These are phyloP conservation scores for Plectosphaerella plurivora DNA, from an alignment of 2,329 filamentous ascomycete genomes.

Conservation along the genomic window DNA sequence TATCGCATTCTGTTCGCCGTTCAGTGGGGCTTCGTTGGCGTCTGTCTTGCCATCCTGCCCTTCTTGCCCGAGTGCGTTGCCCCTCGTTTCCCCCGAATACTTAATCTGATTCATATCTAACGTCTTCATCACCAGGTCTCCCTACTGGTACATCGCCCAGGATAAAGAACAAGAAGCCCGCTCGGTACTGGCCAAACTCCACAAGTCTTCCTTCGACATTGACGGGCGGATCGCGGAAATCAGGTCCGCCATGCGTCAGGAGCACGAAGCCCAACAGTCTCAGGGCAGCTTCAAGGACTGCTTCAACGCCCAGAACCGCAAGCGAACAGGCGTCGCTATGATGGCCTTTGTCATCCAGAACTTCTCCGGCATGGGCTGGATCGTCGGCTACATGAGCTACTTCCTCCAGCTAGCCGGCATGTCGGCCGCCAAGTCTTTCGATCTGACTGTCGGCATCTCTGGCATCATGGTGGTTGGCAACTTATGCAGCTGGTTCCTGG, in stretches of 20 bases:
- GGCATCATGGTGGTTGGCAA: slow-evolving; percentile 34
- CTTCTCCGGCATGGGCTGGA: slow-evolving; percentile 19
- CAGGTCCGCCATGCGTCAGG: slow-evolving; percentile 49
- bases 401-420: background rate
- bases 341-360: slow-evolving; percentile 1
- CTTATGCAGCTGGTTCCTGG: slow-evolving; percentile 30
- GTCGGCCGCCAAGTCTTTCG: background rate
- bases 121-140: slow-evolving; percentile 5
- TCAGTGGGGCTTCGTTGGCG: slow-evolving; percentile 24
- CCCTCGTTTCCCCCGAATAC: slow-evolving; percentile 4
- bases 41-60: slow-evolving; percentile 21
- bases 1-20: slow-evolving; percentile 23
- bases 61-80: slow-evolving; percentile 22
- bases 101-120: background rate
- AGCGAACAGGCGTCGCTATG: slow-evolving; percentile 5
- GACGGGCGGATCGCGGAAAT: slow-evolving; percentile 48
- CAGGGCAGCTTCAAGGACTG: slow-evolving; percentile 24
- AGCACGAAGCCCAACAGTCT: slow-evolving; percentile 23
- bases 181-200: slow-evolving; percentile 21
- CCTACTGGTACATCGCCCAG: slow-evolving; percentile 26
- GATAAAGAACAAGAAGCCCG: slow-evolving; percentile 21
- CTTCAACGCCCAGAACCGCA: slow-evolving; percentile 10
- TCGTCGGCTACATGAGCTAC: slow-evolving; percentile 11
- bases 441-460: slow-evolving; percentile 31
- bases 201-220: slow-evolving; percentile 28